Conservation (phyloP, 805 yeast species). For the Spathaspora girioi region DNA sequence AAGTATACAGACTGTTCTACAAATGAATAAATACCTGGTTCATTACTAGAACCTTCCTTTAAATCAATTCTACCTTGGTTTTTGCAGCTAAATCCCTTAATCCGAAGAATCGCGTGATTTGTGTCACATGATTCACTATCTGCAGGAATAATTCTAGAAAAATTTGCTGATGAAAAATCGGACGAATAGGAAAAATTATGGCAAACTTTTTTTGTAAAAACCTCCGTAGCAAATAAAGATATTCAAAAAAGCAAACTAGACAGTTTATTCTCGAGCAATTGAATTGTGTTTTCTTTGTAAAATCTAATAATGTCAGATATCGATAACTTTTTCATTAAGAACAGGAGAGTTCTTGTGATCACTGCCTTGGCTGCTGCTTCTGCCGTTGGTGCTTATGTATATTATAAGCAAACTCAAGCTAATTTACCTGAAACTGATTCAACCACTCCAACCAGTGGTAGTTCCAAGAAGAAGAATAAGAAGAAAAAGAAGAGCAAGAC, state of each 20-base stretch:
- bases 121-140: no score
- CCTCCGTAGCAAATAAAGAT: constrained; percentile 2
- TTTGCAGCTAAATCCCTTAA: no score
- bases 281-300: no score
- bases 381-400: constrained; percentile 60
- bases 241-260: constrained; percentile 10
- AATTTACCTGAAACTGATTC: constrained; percentile 1
- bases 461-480: constrained; percentile 41
- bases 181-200: neutral
- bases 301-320: constrained; percentile 13
- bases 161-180: neutral
- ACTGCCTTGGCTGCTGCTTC: constrained; percentile 62
- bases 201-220: neutral
- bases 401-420: constrained; percentile 30
- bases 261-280: neutral
- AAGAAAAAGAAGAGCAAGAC: constrained; percentile 7
- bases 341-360: constrained; percentile 62
- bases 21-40: no score
- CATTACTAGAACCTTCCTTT: no score
- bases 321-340: constrained; percentile 41
- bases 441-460: constrained; percentile 16
- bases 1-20: no score
- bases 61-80: no score
- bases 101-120: no score
- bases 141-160: no score